Evolutionary conservation across 2,329 filamentous ascomycete species (phyloP).

Genomic region (Beauveria caledonica): DNA sequence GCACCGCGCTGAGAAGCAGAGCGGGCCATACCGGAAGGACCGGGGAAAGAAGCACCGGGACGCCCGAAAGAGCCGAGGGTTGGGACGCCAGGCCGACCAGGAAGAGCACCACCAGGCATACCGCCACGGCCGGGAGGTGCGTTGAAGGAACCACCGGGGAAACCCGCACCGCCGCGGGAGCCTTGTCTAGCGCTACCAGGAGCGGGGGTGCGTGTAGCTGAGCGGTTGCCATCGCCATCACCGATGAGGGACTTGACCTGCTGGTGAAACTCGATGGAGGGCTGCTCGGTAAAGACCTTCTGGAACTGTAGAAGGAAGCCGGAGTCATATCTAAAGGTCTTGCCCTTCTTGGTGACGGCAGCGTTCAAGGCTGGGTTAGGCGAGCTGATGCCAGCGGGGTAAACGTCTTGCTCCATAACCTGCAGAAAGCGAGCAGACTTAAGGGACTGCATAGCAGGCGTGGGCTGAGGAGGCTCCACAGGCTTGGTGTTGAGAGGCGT

Average conservation of each 20-base stretch:
- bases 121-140: conserved; percentile 40
- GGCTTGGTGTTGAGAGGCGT: conserved; percentile 72
- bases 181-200: conserved; percentile 41
- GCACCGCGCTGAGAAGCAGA: conserved; percentile 51
- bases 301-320: conserved; percentile 96
- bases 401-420: conserved; percentile 68
- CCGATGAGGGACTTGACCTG: conserved; percentile 84
- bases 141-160: conserved; percentile 65
- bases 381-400: conserved; percentile 75
- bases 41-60: conserved; percentile 53
- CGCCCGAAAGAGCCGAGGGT: conserved; percentile 32
- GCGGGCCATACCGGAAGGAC: conserved; percentile 55
- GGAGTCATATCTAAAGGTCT: conserved; percentile 88
- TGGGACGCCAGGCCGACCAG: conserved; percentile 46
- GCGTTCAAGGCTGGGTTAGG: conserved; percentile 88
- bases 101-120: conserved; percentile 61
- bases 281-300: conserved; percentile 92
- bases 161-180: conserved; percentile 44
- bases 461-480: conserved; percentile 86
- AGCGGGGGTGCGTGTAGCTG: conserved; percentile 51
- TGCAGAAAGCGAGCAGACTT: conserved; percentile 85
- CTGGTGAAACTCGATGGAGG: conserved; percentile 84
- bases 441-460: conserved; percentile 84
- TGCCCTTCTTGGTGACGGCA: conserved; percentile 68
- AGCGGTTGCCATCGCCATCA: conserved; percentile 58